These are phyloP conservation scores for Clarireedia monteithiana DNA, from an alignment of 2,329 filamentous ascomycete genomes.

Conservation along the genomic window DNA sequence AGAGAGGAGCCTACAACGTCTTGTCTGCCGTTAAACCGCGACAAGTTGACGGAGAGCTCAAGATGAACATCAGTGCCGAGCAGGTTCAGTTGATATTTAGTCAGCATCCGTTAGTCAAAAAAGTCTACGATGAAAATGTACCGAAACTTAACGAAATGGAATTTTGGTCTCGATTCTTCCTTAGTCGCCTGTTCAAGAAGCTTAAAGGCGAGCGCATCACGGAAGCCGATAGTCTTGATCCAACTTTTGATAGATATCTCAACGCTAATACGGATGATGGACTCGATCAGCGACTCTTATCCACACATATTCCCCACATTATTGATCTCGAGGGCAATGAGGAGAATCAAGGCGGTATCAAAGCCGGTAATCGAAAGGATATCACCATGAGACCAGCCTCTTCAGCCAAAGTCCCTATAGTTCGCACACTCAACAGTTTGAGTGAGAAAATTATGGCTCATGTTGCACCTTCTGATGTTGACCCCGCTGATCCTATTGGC, in stretches of 20 bases:
- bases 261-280: constrained; percentile 57
- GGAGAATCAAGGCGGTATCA: constrained; percentile 81
- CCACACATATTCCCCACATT: constrained; percentile 71
- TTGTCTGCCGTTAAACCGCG: constrained; percentile 81
- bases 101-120: constrained; percentile 85
- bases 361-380: constrained; percentile 77
- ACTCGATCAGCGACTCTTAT: constrained; percentile 45
- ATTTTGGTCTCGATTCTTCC: constrained; percentile 94
- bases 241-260: constrained; percentile 79
- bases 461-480: constrained; percentile 70
- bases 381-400: constrained; percentile 77
- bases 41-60: constrained; percentile 64
- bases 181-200: constrained; percentile 83
- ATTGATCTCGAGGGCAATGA: constrained; percentile 93
- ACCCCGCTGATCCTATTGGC: constrained; percentile 55
- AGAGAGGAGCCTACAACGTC: constrained; percentile 86
- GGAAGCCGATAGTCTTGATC: constrained; percentile 68
- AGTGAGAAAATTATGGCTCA: constrained; percentile 91
- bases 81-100: constrained; percentile 89
- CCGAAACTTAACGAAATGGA: constrained; percentile 69
- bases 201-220: constrained; percentile 81
- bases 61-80: constrained; percentile 80
- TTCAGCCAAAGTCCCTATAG: constrained; percentile 74
- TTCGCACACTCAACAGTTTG: constrained; percentile 80
- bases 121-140: constrained; percentile 89